Evolutionary conservation across 1,284 basidiomycete genomes (phyloP), one percentile per base, ranked within the genome.

Genomic region (Boletus semigastroideus): DNA sequence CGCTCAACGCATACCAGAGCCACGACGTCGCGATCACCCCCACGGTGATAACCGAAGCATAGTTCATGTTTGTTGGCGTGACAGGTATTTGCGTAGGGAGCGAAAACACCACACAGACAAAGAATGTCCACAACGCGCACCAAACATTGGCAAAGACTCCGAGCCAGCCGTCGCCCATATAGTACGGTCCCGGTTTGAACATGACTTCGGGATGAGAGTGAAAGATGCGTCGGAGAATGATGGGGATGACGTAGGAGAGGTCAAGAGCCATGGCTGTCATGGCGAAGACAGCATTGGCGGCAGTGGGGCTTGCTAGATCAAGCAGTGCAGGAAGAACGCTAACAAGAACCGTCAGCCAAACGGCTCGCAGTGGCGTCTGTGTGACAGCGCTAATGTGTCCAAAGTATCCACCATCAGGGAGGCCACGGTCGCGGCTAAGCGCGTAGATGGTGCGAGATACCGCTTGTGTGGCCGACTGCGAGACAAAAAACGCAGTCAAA

Each of bases 151-250:
- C 78, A 14, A 77, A 62, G 72, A 78, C 79, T 4, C 87, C 90
- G 19, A 92, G 66, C 53, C 76, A 60, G 0, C 90, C 90, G 48
- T 83, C 74, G 20, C 92, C 92, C 77, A 94, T 84, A 67, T 84
- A 89, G 73, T 92, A 94, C 17, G 92, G 92, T n/a, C 92, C 92
- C 1, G 92, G 91, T 66, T 85, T 86, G 77, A 91, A 94, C 59
- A 75, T 74, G 34, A 94, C 87, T 46, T 94, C 92, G 0, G 92
- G 92, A 64, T 95, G 92, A 56, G 87, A 78, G 52, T 79, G 75
- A 70, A 80, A 92, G 51, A 87, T 71, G 51, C 91, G 78, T 34
- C 90, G 82, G 65, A 86, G 72, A 65, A 83, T 76, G 62, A 90
- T 87, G 2, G 89, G 87, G 53, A 90, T 85, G 54, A 88, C 79